Evolutionary conservation across 2,329 filamentous ascomycete species (phyloP), one percentile per base, ranked within the genome.

Genomic region (Venturia asperata): DNA sequence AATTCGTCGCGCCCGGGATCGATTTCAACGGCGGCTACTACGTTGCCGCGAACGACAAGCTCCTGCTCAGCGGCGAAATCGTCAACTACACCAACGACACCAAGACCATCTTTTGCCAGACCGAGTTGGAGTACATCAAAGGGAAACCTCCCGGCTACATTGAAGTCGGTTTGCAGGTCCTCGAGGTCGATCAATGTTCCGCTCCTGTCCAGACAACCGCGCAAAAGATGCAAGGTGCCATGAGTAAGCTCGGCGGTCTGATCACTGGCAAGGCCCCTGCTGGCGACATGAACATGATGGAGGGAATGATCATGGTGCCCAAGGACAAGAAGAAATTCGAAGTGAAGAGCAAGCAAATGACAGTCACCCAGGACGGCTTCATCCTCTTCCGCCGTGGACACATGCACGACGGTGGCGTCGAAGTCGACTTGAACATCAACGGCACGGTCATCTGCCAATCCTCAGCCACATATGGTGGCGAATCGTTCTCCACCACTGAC

Each of bases 11-110:
- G n/a, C 42, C 61, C 2, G 42, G 24, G 5, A 42, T 41, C 21
- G 43, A 63, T 27, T 63, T 63, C 61, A 63, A 63, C n/a, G 45
- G 61, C 9, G 61, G 61, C 19, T 63, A 49, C 27, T 63, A 63
- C 42, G 43, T 63, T n/a, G 42, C 6, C 10, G 41, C n/a, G 13
- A 49, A n/a, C 27, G 61, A 63, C 61, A 63, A 15, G 43, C n/a
- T 63, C 5, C 1, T 34, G n/a, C n/a, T 63, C 41, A 49, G 24
- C n/a, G 63, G 19, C 34, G 63, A 64, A 41, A 11, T 64, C 6
- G 63, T 64, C 37, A 64, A 64, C 15, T 64, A 64, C 30, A 7
- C 47, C 30, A 60, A 56, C 11, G 30, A 64, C 1, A 43, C 47
- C 30, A 56, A 61, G 37, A 0, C 21, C 5, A 39, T 64, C 19